These are phyloP conservation scores for Yamadazyma kitorensis DNA, from an alignment of 805 yeast genomes.

Conservation along the genomic window DNA sequence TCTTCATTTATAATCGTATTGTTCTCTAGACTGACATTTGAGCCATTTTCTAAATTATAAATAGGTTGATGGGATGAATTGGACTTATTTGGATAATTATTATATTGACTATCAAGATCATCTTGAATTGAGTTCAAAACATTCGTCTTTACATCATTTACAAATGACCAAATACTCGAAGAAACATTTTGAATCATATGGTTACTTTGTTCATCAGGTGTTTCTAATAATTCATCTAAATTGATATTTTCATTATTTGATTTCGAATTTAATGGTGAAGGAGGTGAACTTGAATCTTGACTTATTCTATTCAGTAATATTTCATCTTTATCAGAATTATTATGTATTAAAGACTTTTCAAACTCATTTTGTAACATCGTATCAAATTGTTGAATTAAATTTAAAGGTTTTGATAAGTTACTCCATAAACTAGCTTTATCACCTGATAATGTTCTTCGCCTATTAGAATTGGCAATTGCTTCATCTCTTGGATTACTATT, in stretches of 20 bases:
- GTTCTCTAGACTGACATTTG: constrained; percentile 11
- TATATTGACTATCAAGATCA: constrained; percentile 2
- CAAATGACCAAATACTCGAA: constrained; percentile 42
- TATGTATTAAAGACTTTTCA: constrained; percentile 42
- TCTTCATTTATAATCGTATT: constrained; percentile 7
- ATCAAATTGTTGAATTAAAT: constrained; percentile 65
- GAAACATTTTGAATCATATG: constrained; percentile 43
- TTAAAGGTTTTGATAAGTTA: constrained; percentile 51
- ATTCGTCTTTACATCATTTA: constrained; percentile 38
- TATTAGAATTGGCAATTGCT: constrained; percentile 30
- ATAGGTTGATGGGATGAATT: constrained; percentile 1
- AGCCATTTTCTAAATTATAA: constrained; percentile 26
- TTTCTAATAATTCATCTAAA: constrained; percentile 13
- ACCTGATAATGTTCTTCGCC: constrained; percentile 13
- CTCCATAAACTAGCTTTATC: constrained; percentile 22
- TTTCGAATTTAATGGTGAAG: constrained; percentile 25
- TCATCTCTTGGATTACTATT: constrained; percentile 25
- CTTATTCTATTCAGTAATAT: constrained; percentile 18
- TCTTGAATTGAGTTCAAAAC: constrained; percentile 18
- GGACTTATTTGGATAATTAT: neutral
- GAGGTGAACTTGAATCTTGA: constrained; percentile 24
- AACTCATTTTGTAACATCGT: constrained; percentile 63
- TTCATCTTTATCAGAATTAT: too few relatives aligned
- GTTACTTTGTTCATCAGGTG: constrained; percentile 16
- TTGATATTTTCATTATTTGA: constrained; percentile 8